phyloP scores from a whole-genome alignment of 495 filamentous ascomycete species.

The Tuber umbilicatum region DNA sequence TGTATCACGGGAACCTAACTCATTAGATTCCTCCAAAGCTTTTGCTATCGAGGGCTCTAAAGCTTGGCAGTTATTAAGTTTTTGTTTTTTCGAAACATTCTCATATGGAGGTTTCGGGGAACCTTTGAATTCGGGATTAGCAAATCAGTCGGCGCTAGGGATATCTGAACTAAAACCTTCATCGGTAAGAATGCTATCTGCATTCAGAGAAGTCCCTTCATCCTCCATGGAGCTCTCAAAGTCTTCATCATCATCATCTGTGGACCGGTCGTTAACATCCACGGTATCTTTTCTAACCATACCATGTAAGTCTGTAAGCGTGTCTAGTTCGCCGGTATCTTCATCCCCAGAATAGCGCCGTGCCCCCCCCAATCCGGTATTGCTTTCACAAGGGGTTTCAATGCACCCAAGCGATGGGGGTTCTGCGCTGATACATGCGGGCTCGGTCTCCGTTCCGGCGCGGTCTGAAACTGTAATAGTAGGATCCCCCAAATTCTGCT shows the following conservation, averaged over 20 bases:
- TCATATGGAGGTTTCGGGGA: neutral
- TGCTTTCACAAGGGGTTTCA: neutral
- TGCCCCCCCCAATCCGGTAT: neutral
- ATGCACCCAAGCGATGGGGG: neutral
- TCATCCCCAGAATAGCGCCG: neutral
- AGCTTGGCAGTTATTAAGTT: neutral
- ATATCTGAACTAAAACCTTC: neutral
- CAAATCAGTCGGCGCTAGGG: neutral
- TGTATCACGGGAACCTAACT: neutral
- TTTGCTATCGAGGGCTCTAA: neutral
- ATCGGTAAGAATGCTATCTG: neutral
- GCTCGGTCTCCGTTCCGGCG: neutral
- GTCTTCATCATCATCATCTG: neutral
- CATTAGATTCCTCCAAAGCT: neutral
- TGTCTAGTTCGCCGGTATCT: neutral
- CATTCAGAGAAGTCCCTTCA: neutral
- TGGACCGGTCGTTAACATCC: neutral
- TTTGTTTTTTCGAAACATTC: neutral
- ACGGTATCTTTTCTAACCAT: neutral
- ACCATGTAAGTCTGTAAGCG: neutral
- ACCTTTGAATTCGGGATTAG: neutral
- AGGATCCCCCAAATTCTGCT: neutral
- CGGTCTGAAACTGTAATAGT: neutral
- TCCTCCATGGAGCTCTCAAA: neutral
- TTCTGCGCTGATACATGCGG: neutral